Evolutionary conservation across 148 eudicot species (phyloP).

Genomic region (Rhododendron molle): DNA sequence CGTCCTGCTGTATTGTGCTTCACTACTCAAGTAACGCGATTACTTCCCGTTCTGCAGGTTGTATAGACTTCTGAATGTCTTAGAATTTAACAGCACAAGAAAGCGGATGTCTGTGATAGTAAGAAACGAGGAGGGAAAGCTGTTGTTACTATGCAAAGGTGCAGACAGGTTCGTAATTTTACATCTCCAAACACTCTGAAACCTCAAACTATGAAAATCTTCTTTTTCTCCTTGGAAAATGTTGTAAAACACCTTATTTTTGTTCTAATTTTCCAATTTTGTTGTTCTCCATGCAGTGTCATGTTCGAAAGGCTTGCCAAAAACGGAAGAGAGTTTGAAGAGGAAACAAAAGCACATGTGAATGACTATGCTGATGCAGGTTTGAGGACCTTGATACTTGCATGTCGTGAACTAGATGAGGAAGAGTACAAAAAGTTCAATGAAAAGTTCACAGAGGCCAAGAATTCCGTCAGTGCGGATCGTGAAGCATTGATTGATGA

Average conservation of each 20-base stretch:
- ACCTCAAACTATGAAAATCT: background rate
- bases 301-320: constrained; percentile 85
- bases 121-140: constrained; percentile 58
- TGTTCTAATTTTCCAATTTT: background rate
- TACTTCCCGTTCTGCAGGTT: constrained; percentile 40
- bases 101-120: constrained; percentile 89
- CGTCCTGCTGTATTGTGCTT: background rate
- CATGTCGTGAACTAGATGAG: constrained; percentile 62
- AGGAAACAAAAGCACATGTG: constrained; percentile 71
- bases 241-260: background rate
- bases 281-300: constrained; percentile 45
- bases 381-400: constrained; percentile 88
- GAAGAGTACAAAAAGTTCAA: constrained; percentile 60
- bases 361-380: constrained; percentile 96
- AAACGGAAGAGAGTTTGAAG: constrained; percentile 62
- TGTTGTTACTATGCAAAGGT: constrained; percentile 73
- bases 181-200: background rate
- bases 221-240: background rate
- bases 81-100: constrained; percentile 85
- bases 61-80: constrained; percentile 55
- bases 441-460: constrained; percentile 56
- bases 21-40: background rate
- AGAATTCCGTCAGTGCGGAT: constrained; percentile 72
- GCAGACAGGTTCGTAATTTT: constrained; percentile 72
- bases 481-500: constrained; percentile 64